These are phyloP conservation scores for Fusarium sp. DNA, from an alignment of 2,329 filamentous ascomycete genomes.

Conservation along the genomic window DNA sequence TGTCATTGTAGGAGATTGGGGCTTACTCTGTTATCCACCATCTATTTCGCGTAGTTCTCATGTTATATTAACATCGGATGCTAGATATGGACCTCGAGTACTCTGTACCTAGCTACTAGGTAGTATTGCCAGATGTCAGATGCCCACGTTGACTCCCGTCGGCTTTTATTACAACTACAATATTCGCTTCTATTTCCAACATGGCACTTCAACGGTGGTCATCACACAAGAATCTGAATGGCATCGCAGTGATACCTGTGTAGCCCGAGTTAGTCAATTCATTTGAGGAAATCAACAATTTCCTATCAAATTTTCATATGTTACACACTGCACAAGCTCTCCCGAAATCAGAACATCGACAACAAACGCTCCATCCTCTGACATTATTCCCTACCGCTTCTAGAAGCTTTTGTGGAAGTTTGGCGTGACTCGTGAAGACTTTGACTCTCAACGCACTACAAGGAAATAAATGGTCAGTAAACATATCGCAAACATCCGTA, in stretches of 20 bases:
- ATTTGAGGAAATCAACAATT: neutral
- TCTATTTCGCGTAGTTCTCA: neutral
- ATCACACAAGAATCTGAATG: neutral
- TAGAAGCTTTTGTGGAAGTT: conserved; percentile 7
- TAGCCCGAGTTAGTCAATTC: neutral
- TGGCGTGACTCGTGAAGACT: neutral
- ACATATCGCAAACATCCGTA: no score
- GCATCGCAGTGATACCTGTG: neutral
- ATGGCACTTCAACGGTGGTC: conserved; percentile 34
- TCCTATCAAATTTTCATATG: no score
- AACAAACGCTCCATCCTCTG: neutral
- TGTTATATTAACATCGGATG: neutral
- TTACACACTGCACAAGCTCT: neutral
- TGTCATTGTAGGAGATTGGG: neutral
- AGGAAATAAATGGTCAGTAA: neutral
- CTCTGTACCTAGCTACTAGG: no score
- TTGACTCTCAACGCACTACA: neutral
- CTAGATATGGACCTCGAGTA: neutral
- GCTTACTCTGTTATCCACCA: neutral
- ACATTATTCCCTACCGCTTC: neutral
- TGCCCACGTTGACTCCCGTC: conserved; percentile 13
- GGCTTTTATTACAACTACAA: conserved; percentile 18
- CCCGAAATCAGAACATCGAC: no score
- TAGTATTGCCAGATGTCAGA: conserved; percentile 1
- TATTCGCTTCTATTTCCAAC: conserved; percentile 33